Evolutionary conservation across 2,329 filamentous ascomycete species (phyloP).

Genomic region (Aspergillus calidoustus): DNA sequence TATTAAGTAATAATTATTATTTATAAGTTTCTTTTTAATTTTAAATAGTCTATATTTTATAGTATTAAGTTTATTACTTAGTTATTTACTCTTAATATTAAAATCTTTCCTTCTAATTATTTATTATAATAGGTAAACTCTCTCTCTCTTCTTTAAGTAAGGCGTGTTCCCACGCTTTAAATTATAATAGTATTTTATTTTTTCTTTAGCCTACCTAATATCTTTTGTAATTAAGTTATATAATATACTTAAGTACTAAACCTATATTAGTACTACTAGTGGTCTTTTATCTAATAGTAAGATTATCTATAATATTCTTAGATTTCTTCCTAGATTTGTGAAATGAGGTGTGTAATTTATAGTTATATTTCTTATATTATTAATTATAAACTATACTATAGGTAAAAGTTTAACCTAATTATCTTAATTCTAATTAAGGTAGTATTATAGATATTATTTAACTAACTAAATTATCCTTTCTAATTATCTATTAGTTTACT

Average conservation of each 20-base stretch:
- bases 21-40: no score
- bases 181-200: slow-evolving; percentile 9
- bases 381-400: slow-evolving; percentile 1
- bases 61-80: no score
- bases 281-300: neutral
- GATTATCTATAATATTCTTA: slow-evolving; percentile 3
- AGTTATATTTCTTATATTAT: slow-evolving; percentile 11
- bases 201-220: slow-evolving; percentile 2
- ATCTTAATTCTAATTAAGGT: neutral
- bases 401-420: slow-evolving; percentile 1
- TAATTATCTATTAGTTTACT: neutral
- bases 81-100: no score
- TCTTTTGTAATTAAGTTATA: slow-evolving; percentile 2
- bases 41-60: no score
- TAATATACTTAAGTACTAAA: neutral
- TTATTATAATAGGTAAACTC: no score
- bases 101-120: no score
- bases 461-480: neutral
- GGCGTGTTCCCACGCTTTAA: neutral
- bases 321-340: slow-evolving; percentile 3
- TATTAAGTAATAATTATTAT: no score
- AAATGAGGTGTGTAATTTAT: slow-evolving; percentile 1
- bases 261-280: neutral
- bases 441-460: slow-evolving; percentile 4
- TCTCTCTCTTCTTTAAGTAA: no score